Conservation (phyloP, 2,329 filamentous ascomycete genomes). For the Lasiodiplodia theobromae region DNA sequence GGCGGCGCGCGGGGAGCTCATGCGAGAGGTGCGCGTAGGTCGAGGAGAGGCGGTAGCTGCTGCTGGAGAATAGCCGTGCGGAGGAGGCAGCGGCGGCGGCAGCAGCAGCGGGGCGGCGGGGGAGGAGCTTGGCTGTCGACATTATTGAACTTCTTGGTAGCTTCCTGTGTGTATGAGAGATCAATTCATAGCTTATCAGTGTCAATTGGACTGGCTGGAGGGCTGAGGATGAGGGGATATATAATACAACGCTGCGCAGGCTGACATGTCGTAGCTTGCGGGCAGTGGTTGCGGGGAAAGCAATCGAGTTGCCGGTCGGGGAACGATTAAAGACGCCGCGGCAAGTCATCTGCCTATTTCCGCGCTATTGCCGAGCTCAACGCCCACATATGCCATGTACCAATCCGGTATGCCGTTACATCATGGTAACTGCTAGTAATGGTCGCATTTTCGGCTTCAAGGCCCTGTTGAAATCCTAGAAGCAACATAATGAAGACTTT, state of each 20-base stretch:
- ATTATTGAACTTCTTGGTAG: neutral
- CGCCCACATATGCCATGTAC: neutral
- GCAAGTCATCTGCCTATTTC: constrained; percentile 8
- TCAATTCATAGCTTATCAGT: neutral
- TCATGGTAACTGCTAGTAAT: neutral
- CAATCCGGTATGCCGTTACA: neutral
- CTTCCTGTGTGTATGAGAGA: neutral
- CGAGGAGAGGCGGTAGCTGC: neutral
- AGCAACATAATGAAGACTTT: neutral
- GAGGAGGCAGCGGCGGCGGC: neutral
- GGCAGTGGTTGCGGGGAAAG: constrained; percentile 15
- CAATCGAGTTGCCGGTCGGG: constrained; percentile 9
- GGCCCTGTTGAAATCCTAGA: neutral
- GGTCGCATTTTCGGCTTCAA: neutral
- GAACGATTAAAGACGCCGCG: constrained; percentile 10
- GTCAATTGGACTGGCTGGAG: neutral
- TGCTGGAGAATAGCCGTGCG: neutral
- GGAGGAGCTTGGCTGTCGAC: constrained; percentile 4
- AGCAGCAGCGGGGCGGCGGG: neutral
- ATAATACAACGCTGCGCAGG: neutral
- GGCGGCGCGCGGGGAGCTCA: constrained; percentile 56
- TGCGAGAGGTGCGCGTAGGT: constrained; percentile 17
- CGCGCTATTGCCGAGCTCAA: constrained; percentile 9
- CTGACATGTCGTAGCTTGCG: constrained; percentile 6
- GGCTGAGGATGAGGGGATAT: neutral